A percentile compares a stretch with the other conserved stretches of the same genome.
These are phyloP conservation scores for Suillus clintonianus DNA, from an alignment of 768 basidiomycete species.

Conservation along the genomic window DNA sequence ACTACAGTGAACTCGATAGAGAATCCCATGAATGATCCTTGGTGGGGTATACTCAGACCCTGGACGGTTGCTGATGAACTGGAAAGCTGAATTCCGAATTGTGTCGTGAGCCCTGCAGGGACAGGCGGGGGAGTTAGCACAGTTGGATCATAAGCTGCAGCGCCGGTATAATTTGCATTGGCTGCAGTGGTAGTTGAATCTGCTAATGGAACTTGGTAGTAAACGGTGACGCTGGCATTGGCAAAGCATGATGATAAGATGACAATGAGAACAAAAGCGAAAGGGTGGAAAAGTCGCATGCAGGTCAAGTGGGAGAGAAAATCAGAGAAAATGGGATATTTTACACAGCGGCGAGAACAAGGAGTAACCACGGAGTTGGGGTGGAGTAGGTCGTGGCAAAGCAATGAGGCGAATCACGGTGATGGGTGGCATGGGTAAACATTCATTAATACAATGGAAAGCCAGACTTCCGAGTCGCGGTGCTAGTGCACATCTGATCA, in stretches of 20 bases:
- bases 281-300: background rate
- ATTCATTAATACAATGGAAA: background rate
- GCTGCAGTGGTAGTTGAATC: slow-evolving; percentile 19
- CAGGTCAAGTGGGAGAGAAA: background rate
- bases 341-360: background rate
- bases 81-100: slow-evolving; percentile 20
- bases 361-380: background rate
- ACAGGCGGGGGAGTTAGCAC: slow-evolving; percentile 31
- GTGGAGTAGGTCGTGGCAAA: background rate
- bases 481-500: background rate
- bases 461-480: too few species aligned
- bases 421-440: background rate
- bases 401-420: background rate
- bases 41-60: slow-evolving; percentile 29
- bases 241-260: slow-evolving; percentile 1
- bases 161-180: slow-evolving; percentile 28
- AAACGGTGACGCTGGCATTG: slow-evolving; percentile 29
- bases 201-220: slow-evolving; percentile 25
- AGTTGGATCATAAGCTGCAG: slow-evolving; percentile 35
- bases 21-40: slow-evolving; percentile 55
- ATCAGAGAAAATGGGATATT: background rate
- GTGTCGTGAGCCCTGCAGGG: slow-evolving; percentile 21
- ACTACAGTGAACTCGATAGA: slow-evolving; percentile 65
- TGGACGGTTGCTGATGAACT: slow-evolving; percentile 18
- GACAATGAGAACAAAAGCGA: background rate